Evolutionary conservation across 2,329 filamentous ascomycete species (phyloP), one percentile per base, ranked within the genome.

Genomic region (Botrytis paeoniae): DNA sequence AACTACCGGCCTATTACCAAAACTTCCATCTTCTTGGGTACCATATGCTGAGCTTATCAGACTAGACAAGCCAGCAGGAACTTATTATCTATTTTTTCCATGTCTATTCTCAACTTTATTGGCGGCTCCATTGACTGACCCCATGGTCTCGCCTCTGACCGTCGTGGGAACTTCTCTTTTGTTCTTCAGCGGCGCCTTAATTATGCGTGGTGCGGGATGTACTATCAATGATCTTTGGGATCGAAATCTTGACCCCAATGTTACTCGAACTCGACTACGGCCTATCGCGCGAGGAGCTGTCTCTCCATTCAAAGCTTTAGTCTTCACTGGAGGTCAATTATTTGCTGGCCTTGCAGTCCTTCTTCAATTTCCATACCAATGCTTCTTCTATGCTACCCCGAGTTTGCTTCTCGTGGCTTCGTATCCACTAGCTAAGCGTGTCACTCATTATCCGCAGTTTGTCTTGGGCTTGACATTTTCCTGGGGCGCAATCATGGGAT

Each of bases 201-300:
- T 97, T 76, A 96, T 97, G 92, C 92, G 94, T 74, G 92, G 94
- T 66, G 93, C 93, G 32, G 93, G 93, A 69, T 97, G 94, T 82
- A 92, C 92, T 29, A 94, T 97, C 83, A 97, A 97, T 81, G 94
- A 97, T 81, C 89, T 97, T 69, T 95, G 93, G 92, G 94, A 97
- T 82, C 89, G 93, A 71, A 92, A 96, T 78, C 89, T 97, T 25
- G 94, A 97, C 82, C 91, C 92, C 10, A 88, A 94, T 75, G 94
- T 97, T 22, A 83, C 87, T 2, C 88, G 94, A 65, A 97, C 93
- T 9, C 88, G 91, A 22, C 85, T 93, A 45, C 90, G 94, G 25
- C 94, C 94, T 4, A 92, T 97, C 74, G 93, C 94, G 1, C 89
- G 94, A 20, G 88, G 92, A 48, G 94, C 94, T 70, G 84, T 97